Percentiles rank a stretch among this genome's conserved stretches.
phyloP scores from a whole-genome alignment of 139 green algal species.

The Coelastrella sp. region DNA sequence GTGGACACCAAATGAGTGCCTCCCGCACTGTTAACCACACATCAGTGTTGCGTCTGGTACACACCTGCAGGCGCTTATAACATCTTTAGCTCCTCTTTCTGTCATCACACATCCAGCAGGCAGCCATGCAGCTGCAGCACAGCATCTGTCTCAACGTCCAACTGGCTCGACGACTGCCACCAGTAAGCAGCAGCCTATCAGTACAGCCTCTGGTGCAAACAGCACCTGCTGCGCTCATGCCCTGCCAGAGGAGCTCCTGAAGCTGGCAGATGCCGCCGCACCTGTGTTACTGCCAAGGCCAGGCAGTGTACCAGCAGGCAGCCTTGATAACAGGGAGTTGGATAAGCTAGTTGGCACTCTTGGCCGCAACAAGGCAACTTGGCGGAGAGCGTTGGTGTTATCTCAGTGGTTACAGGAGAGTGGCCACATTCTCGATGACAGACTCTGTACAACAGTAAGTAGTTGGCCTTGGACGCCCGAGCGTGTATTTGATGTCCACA shows the following conservation, averaged over 20 bases:
- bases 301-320: slow-evolving; percentile 23
- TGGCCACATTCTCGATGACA: slow-evolving; percentile 80
- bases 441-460: slow-evolving; percentile 83
- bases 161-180: background rate
- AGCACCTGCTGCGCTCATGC: slow-evolving; percentile 9
- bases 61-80: background rate
- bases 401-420: slow-evolving; percentile 80
- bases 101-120: slow-evolving; percentile 10
- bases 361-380: slow-evolving; percentile 80
- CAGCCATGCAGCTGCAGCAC: background rate
- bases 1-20: background rate
- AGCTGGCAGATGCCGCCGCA: slow-evolving; percentile 52
- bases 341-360: slow-evolving; percentile 86
- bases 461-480: background rate
- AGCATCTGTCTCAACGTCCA: background rate
- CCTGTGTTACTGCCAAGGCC: slow-evolving; percentile 55
- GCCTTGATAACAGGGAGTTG: slow-evolving; percentile 84
- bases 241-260: slow-evolving; percentile 53
- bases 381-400: slow-evolving; percentile 78
- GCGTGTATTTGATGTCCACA: too few species aligned
- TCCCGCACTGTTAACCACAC: background rate
- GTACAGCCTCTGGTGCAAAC: background rate
- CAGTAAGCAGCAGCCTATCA: background rate
- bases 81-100: background rate
- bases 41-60: background rate